These are phyloP conservation scores for Hypoxylon perforatum DNA, from an alignment of 495 filamentous ascomycete genomes.

Conservation along the genomic window DNA sequence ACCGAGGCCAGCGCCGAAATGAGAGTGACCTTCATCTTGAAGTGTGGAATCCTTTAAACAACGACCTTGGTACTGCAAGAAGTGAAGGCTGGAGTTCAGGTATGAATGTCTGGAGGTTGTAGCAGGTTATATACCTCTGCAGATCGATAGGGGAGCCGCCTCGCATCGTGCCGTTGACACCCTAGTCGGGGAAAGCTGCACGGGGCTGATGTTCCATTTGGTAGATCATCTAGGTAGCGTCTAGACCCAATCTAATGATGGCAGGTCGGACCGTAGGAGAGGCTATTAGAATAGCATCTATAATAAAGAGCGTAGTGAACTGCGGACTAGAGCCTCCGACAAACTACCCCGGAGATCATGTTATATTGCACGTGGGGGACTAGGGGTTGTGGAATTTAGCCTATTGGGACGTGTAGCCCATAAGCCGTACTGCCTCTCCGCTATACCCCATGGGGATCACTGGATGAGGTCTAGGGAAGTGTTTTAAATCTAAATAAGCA, in stretches of 20 bases:
- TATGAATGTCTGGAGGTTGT: not conserved
- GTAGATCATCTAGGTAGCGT: conserved; percentile 16
- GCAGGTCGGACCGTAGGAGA: conserved; percentile 34
- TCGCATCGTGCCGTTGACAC: conserved; percentile 14
- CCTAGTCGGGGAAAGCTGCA: conserved; percentile 16
- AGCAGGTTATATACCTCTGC: conserved; percentile 22
- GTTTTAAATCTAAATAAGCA: conserved; percentile 14
- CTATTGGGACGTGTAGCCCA: conserved; percentile 32
- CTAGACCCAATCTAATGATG: conserved; percentile 37
- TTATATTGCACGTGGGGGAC: conserved; percentile 33
- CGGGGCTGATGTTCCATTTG: conserved; percentile 14
- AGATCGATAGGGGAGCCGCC: conserved; percentile 1
- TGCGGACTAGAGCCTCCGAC: conserved; percentile 42
- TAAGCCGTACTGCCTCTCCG: conserved; percentile 5
- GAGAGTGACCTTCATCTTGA: conserved; percentile 42
- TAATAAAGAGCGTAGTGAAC: conserved; percentile 20
- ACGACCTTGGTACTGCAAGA: not conserved
- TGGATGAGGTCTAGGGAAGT: conserved; percentile 7
- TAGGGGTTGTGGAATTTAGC: conserved; percentile 37
- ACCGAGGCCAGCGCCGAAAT: conserved; percentile 29
- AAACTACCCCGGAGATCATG: conserved; percentile 12
- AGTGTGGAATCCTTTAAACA: not conserved
- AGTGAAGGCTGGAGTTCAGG: not conserved
- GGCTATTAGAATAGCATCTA: conserved; percentile 5
- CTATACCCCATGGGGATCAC: conserved; percentile 24